Base-by-base conservation (phyloP, 139 green algal species). In the Chlorella sp. region DNA sequence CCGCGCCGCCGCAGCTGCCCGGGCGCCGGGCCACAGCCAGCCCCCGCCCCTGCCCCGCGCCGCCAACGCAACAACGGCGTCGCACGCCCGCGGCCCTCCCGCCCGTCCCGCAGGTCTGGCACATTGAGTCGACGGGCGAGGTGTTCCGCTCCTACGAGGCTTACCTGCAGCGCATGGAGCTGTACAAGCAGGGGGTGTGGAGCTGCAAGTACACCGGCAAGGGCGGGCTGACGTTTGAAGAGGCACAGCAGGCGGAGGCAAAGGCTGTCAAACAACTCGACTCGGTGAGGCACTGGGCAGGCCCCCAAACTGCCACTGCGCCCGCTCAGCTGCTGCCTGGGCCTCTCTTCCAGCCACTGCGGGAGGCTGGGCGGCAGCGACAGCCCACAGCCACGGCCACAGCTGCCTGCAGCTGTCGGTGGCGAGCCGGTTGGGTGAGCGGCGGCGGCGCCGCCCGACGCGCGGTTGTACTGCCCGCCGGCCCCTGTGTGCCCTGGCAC, bases 141-240 rank as follows among this genome's bases (percentile, higher is more conserved):
- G 67, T 85, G 81, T 86, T 80, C 30, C 57, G 72, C 28, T 51
- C 34, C 30, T 86, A 86, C 38, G 57, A 81, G 82, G 38, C 60
- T 20, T 86, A 76, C n/a, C 6, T 86, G 28, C 62, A 65, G 21
- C 67, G 56, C n/a, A 39, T 38, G 39, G 30, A 74, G 39, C 72
- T 86, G 72, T 86, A 86, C 63, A 41, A 39, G 23, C 21, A 85
- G 55, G 26, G n/a, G 0, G 60, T 86, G 17, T 86, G 71, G 71
- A 41, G 72, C 11, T 81, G 72, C 60, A 65, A 55, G 23, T 82
- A 86, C 72, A 82, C 36, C 30, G 62, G 82, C 60, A 65, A 76
- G 25, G 82, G 82, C 39, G 60, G 72, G 2, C 51, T 90, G 56
- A 87, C 74, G 65, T 79, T 70, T 23, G 74, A 85, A 41, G 81